Percentiles rank a stretch among this genome's conserved stretches.
Conservation (phyloP, 148 eudicot species). For the Polygonum aviculare region DNA sequence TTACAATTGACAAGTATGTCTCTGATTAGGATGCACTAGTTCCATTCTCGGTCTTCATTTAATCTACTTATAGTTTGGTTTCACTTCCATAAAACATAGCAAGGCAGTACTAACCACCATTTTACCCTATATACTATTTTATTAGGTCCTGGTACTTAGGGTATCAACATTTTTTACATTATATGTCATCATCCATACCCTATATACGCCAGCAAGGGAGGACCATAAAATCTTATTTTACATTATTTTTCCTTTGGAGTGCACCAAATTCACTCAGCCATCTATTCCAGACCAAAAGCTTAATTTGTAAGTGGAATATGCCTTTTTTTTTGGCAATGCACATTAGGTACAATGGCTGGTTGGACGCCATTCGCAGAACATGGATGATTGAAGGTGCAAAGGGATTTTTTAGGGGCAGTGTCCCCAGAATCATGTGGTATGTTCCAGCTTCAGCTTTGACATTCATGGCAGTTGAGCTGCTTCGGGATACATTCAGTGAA, state of each 20-base stretch:
- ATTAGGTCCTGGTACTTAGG: no score
- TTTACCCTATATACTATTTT: no score
- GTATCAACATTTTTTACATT: no score
- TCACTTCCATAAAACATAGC: no score
- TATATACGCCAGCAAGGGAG: no score
- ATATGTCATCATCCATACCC: no score
- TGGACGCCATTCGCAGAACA: conserved; percentile 53
- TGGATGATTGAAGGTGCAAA: conserved; percentile 64
- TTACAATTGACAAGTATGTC: neutral
- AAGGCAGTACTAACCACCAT: no score
- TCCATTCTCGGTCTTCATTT: no score
- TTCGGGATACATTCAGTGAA: conserved; percentile 54
- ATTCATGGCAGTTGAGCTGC: conserved; percentile 89
- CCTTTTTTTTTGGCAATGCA: neutral
- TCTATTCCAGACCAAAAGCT: neutral
- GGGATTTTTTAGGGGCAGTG: conserved; percentile 76
- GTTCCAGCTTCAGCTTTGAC: conserved; percentile 90
- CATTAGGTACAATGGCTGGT: conserved; percentile 80
- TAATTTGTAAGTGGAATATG: neutral
- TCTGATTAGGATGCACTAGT: neutral
- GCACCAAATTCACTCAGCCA: neutral
- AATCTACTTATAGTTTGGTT: no score
- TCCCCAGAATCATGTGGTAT: conserved; percentile 83
- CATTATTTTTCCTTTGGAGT: neutral
- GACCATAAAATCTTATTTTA: no score